These are phyloP conservation scores for Tulasnella calospora DNA, from an alignment of 768 basidiomycete genomes.

Conservation along the genomic window DNA sequence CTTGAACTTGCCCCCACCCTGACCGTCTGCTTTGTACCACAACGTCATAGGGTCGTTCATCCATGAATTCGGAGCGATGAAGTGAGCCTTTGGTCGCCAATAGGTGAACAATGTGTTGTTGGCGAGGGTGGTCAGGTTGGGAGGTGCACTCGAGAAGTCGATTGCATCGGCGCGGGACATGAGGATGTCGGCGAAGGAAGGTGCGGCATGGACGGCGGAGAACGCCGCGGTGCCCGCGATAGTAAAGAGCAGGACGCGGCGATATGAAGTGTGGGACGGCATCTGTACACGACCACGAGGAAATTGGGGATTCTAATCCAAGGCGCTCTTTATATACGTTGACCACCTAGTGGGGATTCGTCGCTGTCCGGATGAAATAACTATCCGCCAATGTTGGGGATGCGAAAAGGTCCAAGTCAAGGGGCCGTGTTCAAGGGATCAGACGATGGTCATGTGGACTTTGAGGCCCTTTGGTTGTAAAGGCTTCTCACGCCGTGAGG, in stretches of 20 bases:
- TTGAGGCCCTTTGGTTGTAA: background rate
- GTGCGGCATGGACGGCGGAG: background rate
- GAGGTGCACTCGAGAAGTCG: background rate
- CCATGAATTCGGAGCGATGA: background rate
- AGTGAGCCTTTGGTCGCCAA: background rate
- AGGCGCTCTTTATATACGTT: background rate
- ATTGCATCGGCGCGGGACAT: background rate
- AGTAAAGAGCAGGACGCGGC: background rate
- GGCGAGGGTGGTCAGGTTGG: background rate
- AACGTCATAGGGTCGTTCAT: background rate
- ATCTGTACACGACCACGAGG: background rate
- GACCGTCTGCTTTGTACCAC: background rate
- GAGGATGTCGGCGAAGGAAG: background rate
- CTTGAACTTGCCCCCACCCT: conserved; percentile 6
- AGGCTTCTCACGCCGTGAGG: background rate
- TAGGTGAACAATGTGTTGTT: background rate
- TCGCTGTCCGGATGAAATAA: background rate
- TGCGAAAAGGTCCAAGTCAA: background rate
- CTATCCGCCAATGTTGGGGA: background rate
- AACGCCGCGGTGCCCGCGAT: background rate
- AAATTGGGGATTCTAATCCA: background rate
- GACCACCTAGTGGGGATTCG: background rate
- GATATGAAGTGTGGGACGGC: background rate
- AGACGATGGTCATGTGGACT: background rate
- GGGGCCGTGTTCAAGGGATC: too few species aligned